Base-by-base conservation (phyloP, 225 moss, liverwort and hornwort genomes). In the Polytrichum commune region DNA sequence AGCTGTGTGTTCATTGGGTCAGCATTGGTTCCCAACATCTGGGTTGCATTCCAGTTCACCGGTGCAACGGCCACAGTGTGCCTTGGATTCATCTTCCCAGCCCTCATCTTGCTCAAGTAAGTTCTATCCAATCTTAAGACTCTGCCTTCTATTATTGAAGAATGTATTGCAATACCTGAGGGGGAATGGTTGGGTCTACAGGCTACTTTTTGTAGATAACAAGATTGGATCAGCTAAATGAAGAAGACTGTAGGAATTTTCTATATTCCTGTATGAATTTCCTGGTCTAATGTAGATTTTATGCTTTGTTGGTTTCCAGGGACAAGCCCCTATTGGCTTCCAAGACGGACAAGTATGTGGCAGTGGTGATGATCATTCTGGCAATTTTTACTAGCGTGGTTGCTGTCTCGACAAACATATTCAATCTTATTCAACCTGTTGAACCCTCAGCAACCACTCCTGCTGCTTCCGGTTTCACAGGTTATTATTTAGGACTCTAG, bases 51-150 rank as follows among this genome's bases (percentile, higher is more conserved):
- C 71, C 90, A 97, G 70, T 91, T 97, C 81, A 97, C 94, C 3
- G 97, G 94, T 8, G 89, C 97, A 20, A 97, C 97, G 26, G 86
- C 90, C 71, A 85, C 86, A 5, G 91, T 94, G 30, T 81, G 85
- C 81, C 78, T 97, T 70, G 92, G 89, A 16, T 97, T 97, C 78
- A 94, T 94, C 79, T 97, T 94, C 61, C 97, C 92, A 8, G 92
- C 87, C 18, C 86, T 91, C 32, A 61, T 94, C 68, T 64, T 89
- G 68, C 86, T 97, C 72, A 86, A 90, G 91, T 90, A 72, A 79
- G 74, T 25, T 24, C 22, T 27, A 27, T 13, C 27, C 62, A 24
- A 46, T 7, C 46, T 46, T 13, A 46, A 46, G 13, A 4, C 32
- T 32, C 32, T 32, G 32, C 32, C 1, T 1, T 16, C 46, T 16